A percentile compares a stretch with the other conserved stretches of the same genome.
phyloP scores from a whole-genome alignment of 371 early-diverging fungal species.

The Blastocladiella emersonii region DNA sequence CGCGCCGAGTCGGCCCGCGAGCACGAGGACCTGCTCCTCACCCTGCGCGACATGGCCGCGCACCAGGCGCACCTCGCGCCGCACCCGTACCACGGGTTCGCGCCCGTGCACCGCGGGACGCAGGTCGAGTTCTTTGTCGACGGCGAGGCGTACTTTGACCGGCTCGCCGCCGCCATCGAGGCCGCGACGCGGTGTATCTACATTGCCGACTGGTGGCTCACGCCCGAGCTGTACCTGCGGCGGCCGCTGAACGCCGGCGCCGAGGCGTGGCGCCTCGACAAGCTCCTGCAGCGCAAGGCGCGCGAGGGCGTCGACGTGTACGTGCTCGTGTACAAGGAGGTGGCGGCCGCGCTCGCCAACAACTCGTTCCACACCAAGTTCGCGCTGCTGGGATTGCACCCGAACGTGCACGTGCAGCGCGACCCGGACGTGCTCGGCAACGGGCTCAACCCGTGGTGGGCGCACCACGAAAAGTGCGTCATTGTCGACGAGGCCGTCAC shows the following conservation, averaged over 20 bases:
- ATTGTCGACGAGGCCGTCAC: slow-evolving; percentile 70
- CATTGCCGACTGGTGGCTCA: slow-evolving; percentile 77
- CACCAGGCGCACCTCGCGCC: slow-evolving; percentile 1
- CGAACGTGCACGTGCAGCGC: slow-evolving; percentile 49
- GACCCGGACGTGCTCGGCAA: slow-evolving; percentile 59
- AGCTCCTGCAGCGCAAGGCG: slow-evolving; percentile 67
- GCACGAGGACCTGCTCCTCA: not conserved
- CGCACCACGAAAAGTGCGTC: slow-evolving; percentile 78
- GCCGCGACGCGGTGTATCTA: slow-evolving; percentile 60
- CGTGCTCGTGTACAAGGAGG: slow-evolving; percentile 81
- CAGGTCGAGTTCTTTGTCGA: slow-evolving; percentile 63
- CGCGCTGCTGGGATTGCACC: slow-evolving; percentile 58
- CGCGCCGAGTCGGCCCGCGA: not conserved
- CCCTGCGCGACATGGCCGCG: slow-evolving; percentile 3
- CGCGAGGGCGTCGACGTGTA: slow-evolving; percentile 78
- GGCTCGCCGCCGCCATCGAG: slow-evolving; percentile 61
- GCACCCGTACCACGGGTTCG: slow-evolving; percentile 35
- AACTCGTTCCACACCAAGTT: slow-evolving; percentile 40
- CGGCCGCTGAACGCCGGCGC: slow-evolving; percentile 22
- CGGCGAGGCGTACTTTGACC: slow-evolving; percentile 69
- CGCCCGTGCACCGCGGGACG: slow-evolving; percentile 53
- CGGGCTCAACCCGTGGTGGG: slow-evolving; percentile 32
- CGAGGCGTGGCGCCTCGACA: slow-evolving; percentile 66
- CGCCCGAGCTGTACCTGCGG: slow-evolving; percentile 40
- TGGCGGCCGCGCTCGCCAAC: slow-evolving; percentile 60